Base-by-base conservation (phyloP, 169 alveolate genomes). In the Plasmodium reichenowi region DNA sequence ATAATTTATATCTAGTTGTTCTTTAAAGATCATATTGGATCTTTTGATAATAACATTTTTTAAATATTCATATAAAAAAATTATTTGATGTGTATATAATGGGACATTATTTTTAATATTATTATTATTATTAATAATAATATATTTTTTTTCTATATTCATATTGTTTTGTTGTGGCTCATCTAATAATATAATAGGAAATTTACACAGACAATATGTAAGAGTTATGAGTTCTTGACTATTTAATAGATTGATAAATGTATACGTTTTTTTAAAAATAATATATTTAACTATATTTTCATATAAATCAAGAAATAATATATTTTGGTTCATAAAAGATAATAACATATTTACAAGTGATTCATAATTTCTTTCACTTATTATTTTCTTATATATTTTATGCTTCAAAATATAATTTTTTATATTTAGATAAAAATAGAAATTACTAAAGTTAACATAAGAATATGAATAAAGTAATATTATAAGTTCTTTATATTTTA, bases 31-130 rank as follows among this genome's bases (percentile, higher is more conserved):
- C 38, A 9, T 15, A 12, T 58, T 9, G 47, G 56, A 66, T 38
- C 71, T 78, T 66, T 78, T 78, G 72, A 78, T 78, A 64, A 78
- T 67, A 48, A 71, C 64, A 52, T 72, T 86, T 86, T 86, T 86
- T 63, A 86, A 45, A 20, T 59, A 72, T 72, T 86, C 76, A 60
- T 86, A 86, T 52, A 86, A 86, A 60, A 86, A n/a, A 20, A 86
- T 38, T 38, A 38, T 38, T 38, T 38, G 1, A 38, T 38, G 47
- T 38, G 47, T 38, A 38, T 38, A 38, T 38, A 38, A 38, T 5
- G 10, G 2, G 47, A 5, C 47, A 5, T 38, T 43, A 72, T 86
- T 86, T 85, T 71, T 85, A 7, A 45, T 68, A 26, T 26, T 26
- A 2, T 26, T 26, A 2, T 0, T 26, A 26, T n/a, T 58, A 15